Base-by-base conservation (phyloP, 352 stramenopile genomes). In the Pythium sp. region DNA sequence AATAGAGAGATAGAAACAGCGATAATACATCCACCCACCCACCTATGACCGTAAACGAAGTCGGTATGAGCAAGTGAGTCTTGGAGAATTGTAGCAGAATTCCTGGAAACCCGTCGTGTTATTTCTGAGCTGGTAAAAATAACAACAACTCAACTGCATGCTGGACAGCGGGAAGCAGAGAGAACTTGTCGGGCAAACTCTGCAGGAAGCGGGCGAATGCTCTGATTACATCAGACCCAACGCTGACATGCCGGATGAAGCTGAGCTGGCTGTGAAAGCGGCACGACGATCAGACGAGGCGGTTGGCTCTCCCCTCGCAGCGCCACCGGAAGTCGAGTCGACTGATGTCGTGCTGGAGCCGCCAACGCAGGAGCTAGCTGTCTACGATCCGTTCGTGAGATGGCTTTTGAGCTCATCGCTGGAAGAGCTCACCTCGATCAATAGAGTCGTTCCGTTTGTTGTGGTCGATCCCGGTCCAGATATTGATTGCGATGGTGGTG, bases 361-460 rank as follows among this genome's bases (percentile, higher is more conserved):
- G 43, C 81, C 83, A 8, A 86, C 78, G 5, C 60, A 59, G 30
- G 70, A 66, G 24, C 61, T 92, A 11, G 69, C 58, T 5, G 71
- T 66, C 6, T 92, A 79, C 58, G 74, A 84, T 30, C 76, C 79
- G 1, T 90, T 92, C 54, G 82, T 92, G 61, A 74, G 69, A 28
- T 92, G 84, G 84, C 53, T 92, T 14, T 73, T 92, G 11, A 67
- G 73, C 7, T 70, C 80, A 18, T 64, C 78, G 2, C 70, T 76
- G 2, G 79, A 88, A 57, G 76, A 88, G 38, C 74, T 90, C 22
- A 68, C 70, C 30, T 77, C 53, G 46, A 65, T 82, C 43, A 75
- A 76, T 57, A 70, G 56, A 26, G 58, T 38, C 0, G 38, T 75
- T 15, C 75, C 77, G 30, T 80, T 80, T 36, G 57, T 65, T 47